phyloP scores from a whole-genome alignment of 352 stramenopile species.

The Globisporangium mamillatum region DNA sequence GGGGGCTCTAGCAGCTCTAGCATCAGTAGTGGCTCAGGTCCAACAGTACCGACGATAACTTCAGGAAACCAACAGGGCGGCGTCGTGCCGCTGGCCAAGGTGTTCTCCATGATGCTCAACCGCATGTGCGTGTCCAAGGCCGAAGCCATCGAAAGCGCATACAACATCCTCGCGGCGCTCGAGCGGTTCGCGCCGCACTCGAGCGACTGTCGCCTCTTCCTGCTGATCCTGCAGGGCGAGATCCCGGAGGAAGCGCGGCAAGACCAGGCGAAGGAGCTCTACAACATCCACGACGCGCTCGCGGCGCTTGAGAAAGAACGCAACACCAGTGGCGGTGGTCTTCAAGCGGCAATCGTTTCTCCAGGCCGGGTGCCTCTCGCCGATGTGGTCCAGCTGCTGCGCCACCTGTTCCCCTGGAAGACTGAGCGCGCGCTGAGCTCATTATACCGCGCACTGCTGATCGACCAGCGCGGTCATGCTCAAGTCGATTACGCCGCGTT shows the following conservation, averaged over 20 bases:
- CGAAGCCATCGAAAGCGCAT: constrained; percentile 53
- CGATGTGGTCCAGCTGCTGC: constrained; percentile 43
- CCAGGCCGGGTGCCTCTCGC: constrained; percentile 34
- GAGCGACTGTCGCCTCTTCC: constrained; percentile 56
- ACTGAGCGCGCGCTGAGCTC: constrained; percentile 34
- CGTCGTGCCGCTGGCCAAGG: constrained; percentile 27
- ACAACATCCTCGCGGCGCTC: constrained; percentile 54
- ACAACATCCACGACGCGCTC: constrained; percentile 46
- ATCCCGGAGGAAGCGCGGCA: constrained; percentile 41
- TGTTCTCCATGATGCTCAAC: constrained; percentile 37
- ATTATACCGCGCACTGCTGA: constrained; percentile 42
- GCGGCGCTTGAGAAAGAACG: constrained; percentile 48
- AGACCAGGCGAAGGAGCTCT: constrained; percentile 44
- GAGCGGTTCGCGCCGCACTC: constrained; percentile 36
- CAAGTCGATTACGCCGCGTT: constrained; percentile 48
- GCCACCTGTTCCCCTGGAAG: constrained; percentile 65
- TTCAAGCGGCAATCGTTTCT: neutral
- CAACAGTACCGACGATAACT: neutral
- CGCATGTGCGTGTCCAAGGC: constrained; percentile 26
- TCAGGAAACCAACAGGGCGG: neutral
- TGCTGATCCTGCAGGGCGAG: constrained; percentile 41
- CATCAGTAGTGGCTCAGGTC: neutral
- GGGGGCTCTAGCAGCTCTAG: neutral
- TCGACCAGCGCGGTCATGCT: constrained; percentile 34
- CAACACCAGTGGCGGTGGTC: constrained; percentile 20